phyloP scores from a whole-genome alignment of 1,284 basidiomycete species.

The Apiotrichum gracile region DNA sequence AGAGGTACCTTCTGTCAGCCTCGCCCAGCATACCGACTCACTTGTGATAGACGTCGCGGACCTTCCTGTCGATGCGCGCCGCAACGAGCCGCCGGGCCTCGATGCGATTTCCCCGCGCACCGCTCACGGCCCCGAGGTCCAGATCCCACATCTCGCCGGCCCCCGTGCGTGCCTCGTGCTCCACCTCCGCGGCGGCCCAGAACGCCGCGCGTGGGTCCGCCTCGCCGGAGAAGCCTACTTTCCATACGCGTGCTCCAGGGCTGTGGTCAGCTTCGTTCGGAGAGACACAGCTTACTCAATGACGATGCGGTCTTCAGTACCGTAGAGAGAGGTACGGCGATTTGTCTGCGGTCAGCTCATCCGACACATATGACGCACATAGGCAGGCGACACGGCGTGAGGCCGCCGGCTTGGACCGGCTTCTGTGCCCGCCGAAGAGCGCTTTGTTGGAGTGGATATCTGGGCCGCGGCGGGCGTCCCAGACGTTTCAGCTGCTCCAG shows the following conservation, averaged over 20 bases:
- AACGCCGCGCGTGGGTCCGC: constrained; percentile 45
- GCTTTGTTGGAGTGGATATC: constrained; percentile 30
- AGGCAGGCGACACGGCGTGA: constrained; percentile 32
- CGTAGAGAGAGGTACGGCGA: constrained; percentile 47
- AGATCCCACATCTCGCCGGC: constrained; percentile 38
- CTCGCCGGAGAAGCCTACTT: constrained; percentile 49
- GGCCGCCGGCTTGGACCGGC: constrained; percentile 30
- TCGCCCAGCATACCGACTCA: constrained; percentile 51
- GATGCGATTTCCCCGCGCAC: constrained; percentile 46
- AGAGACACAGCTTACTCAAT: constrained; percentile 39
- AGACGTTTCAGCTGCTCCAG: no score
- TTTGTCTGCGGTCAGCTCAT: constrained; percentile 24
- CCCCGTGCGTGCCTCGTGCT: constrained; percentile 3
- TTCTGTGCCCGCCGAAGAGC: constrained; percentile 22
- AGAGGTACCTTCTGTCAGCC: constrained; percentile 60
- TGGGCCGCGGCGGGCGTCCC: no score
- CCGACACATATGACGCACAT: constrained; percentile 21
- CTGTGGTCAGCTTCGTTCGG: constrained; percentile 12
- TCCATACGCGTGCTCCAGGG: constrained; percentile 47
- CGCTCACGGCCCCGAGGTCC: constrained; percentile 26
- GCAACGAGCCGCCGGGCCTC: constrained; percentile 69
- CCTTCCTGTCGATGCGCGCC: constrained; percentile 59
- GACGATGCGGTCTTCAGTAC: constrained; percentile 47
- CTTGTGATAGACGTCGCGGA: constrained; percentile 79
- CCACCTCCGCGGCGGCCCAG: constrained; percentile 18